These are phyloP conservation scores for Rosa lucieae DNA, from an alignment of 306 rosid genomes.

Conservation along the genomic window DNA sequence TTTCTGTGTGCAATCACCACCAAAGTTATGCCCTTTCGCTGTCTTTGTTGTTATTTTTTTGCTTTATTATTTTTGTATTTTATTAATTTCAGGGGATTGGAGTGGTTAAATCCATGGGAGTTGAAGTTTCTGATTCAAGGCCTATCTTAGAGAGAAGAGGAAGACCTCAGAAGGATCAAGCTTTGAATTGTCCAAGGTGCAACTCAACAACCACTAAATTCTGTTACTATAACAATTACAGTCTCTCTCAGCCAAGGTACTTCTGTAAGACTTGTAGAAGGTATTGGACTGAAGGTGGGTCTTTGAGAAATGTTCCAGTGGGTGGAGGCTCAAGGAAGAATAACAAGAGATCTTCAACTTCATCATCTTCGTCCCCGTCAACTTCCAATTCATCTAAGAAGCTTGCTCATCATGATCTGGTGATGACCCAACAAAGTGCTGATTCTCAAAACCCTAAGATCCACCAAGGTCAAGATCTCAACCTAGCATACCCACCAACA, in stretches of 20 bases:
- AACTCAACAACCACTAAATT: conserved; percentile 93
- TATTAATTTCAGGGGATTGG: conserved; percentile 46
- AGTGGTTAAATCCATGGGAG: conserved; percentile 60
- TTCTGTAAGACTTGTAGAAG: conserved; percentile 94
- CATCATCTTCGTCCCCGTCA: conserved; percentile 34
- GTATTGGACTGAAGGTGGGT: conserved; percentile 99
- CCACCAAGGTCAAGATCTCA: conserved; percentile 86
- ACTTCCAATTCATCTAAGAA: conserved; percentile 40
- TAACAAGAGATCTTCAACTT: conserved; percentile 57
- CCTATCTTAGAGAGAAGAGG: conserved; percentile 62
- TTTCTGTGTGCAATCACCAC: conserved; percentile 6
- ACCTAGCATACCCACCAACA: conserved; percentile 62
- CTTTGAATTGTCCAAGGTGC: conserved; percentile 94
- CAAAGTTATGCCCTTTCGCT: conserved; percentile 32
- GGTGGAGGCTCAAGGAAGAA: conserved; percentile 97
- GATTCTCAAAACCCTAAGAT: conserved; percentile 65
- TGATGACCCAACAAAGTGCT: conserved; percentile 21
- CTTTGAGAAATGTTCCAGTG: conserved; percentile 90
- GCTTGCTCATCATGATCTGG: conserved; percentile 27
- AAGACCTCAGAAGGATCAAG: conserved; percentile 81
- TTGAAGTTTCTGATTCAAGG: conserved; percentile 32
- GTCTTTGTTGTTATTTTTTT: neutral
- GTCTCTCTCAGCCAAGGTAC: conserved; percentile 94
- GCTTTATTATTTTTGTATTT: conserved; percentile 14
- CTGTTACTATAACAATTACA: conserved; percentile 94